Conservation (phyloP, 2,329 filamentous ascomycete species). For the Claviceps sp. region DNA sequence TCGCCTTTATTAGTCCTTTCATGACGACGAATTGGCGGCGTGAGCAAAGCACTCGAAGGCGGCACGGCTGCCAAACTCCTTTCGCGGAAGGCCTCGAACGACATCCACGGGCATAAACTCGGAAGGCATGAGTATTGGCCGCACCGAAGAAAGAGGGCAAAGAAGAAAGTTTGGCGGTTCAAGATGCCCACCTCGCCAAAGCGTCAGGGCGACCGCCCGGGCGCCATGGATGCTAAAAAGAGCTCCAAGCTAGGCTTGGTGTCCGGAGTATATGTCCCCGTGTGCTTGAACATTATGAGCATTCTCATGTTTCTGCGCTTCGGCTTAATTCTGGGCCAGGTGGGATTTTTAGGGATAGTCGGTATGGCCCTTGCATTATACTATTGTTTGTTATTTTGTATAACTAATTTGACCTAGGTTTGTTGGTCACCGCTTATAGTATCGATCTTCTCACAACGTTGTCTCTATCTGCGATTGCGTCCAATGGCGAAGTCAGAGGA, state of each 20-base stretch:
- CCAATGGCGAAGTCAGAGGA: slow-evolving; percentile 77
- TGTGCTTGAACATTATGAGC: slow-evolving; percentile 77
- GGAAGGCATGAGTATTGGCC: background rate
- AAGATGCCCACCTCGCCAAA: slow-evolving; percentile 8
- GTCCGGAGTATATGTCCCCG: slow-evolving; percentile 73
- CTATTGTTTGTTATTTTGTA: background rate
- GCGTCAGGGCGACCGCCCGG: slow-evolving; percentile 5
- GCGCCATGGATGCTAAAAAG: slow-evolving; percentile 23
- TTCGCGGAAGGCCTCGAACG: background rate
- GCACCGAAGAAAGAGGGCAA: too few species aligned
- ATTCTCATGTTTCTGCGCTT: slow-evolving; percentile 90
- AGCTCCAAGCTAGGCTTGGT: slow-evolving; percentile 59
- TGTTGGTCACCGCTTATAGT: slow-evolving; percentile 62
- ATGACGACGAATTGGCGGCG: background rate
- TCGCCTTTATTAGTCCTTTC: background rate
- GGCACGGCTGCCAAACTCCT: background rate
- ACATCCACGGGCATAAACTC: background rate
- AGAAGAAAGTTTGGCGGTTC: background rate
- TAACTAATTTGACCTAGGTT: slow-evolving; percentile 29
- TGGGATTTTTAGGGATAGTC: slow-evolving; percentile 67
- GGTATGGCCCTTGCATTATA: slow-evolving; percentile 31
- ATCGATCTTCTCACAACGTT: slow-evolving; percentile 77
- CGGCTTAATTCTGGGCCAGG: slow-evolving; percentile 69
- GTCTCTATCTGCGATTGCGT: slow-evolving; percentile 78
- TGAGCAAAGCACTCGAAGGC: background rate